These are phyloP conservation scores for Corylus avellana DNA, from an alignment of 306 rosid species.

Conservation along the genomic window DNA sequence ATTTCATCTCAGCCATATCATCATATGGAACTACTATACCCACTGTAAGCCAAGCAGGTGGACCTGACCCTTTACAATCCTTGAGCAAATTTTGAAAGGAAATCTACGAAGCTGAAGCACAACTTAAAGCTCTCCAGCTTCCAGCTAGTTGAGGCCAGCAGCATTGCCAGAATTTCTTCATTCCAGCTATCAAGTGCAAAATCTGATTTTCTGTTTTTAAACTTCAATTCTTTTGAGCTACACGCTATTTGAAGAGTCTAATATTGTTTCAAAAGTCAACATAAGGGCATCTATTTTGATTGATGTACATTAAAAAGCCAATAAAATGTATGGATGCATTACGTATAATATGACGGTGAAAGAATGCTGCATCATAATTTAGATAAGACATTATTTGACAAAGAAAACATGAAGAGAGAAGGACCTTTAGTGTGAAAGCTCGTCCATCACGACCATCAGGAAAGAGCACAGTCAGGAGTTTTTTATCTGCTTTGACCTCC, in stretches of 20 bases:
- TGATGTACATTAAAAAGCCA: not conserved
- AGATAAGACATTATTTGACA: not conserved
- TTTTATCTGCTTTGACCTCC: constrained; percentile 87
- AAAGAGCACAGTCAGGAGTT: constrained; percentile 89
- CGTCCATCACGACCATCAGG: constrained; percentile 98
- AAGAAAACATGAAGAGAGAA: not conserved
- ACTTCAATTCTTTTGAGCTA: not conserved
- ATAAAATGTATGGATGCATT: not conserved
- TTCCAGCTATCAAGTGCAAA: not conserved
- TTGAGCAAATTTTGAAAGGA: not conserved
- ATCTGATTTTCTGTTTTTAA: not conserved
- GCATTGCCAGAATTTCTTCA: not conserved
- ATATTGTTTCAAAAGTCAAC: not conserved
- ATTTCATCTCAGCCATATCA: not conserved
- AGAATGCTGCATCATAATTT: not conserved
- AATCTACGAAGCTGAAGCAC: not conserved
- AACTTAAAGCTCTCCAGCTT: not conserved
- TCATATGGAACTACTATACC: not conserved
- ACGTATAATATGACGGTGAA: not conserved
- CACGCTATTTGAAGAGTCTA: not conserved
- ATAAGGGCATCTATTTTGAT: not conserved
- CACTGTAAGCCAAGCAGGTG: not conserved
- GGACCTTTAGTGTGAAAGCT: constrained; percentile 95
- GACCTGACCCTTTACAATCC: not conserved
- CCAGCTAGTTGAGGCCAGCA: not conserved